phyloP scores from a whole-genome alignment of 192 early-diverging fungal genomes.

The Coemansia sp. region DNA sequence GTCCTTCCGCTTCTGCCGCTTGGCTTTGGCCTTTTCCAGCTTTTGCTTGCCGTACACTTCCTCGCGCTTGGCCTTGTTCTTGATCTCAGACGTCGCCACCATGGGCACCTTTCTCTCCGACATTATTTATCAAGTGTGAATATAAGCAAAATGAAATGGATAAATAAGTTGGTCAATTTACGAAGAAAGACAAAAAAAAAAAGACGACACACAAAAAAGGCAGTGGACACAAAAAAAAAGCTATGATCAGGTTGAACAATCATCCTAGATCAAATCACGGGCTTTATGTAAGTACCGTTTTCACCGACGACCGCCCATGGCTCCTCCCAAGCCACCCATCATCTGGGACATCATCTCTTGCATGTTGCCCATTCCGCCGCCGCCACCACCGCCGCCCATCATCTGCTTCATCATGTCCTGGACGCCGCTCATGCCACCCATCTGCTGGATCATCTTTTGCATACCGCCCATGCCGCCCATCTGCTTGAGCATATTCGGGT shows the following conservation, averaged over 20 bases:
- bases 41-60: constrained; percentile 77
- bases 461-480: constrained; percentile 68
- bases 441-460: constrained; percentile 58
- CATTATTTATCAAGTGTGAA: constrained; percentile 16
- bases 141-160: constrained; percentile 1
- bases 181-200: constrained; percentile 10
- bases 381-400: constrained; percentile 60
- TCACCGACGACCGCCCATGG: constrained; percentile 58
- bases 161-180: constrained; percentile 7
- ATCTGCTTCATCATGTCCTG: constrained; percentile 73
- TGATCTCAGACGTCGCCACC: constrained; percentile 59
- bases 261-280: constrained; percentile 12
- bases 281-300: background rate
- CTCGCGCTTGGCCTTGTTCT: constrained; percentile 86
- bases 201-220: background rate
- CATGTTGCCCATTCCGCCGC: constrained; percentile 55
- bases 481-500: constrained; percentile 74
- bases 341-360: constrained; percentile 73
- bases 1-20: constrained; percentile 73
- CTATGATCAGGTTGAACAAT: background rate
- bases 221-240: constrained; percentile 19
- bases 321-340: constrained; percentile 60
- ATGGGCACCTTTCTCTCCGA: constrained; percentile 20
- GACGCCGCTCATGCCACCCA: constrained; percentile 58
- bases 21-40: constrained; percentile 71